A percentile compares a stretch with the other conserved stretches of the same genome.
Evolutionary conservation across 331 rosid genomes (phyloP).

Genomic region (Malus hybrid): DNA sequence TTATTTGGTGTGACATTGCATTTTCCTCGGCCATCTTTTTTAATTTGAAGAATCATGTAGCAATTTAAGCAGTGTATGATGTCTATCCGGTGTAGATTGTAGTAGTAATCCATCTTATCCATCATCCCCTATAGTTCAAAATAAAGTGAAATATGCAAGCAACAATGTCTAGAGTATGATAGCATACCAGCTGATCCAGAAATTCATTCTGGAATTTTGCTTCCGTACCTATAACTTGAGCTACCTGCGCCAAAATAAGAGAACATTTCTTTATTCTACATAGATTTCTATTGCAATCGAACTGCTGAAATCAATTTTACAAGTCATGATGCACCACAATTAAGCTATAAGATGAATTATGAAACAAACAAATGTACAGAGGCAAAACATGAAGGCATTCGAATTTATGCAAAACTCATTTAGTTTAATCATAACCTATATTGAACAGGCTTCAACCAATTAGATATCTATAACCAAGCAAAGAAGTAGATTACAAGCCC

Average conservation of each 20-base stretch:
- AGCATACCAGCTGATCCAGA: conserved; percentile 62
- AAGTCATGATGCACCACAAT: neutral
- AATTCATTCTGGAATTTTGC: conserved; percentile 53
- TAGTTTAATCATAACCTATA: neutral
- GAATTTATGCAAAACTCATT: neutral
- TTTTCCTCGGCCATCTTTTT: neutral
- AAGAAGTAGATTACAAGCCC: neutral
- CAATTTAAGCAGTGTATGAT: neutral
- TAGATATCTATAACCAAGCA: neutral
- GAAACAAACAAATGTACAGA: neutral
- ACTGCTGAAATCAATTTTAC: neutral
- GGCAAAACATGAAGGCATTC: neutral
- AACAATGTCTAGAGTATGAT: conserved; percentile 1
- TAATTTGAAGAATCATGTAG: neutral
- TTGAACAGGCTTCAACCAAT: neutral
- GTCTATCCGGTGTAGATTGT: neutral
- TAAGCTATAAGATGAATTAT: neutral
- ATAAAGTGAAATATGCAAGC: neutral
- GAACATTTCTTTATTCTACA: neutral
- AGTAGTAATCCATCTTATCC: neutral
- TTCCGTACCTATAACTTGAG: conserved; percentile 70
- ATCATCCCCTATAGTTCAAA: neutral
- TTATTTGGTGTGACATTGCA: no score
- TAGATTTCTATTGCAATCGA: neutral
- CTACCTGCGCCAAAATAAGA: conserved; percentile 53